Conservation (phyloP, 2,329 filamentous ascomycete species). For the Beauveria australis region DNA sequence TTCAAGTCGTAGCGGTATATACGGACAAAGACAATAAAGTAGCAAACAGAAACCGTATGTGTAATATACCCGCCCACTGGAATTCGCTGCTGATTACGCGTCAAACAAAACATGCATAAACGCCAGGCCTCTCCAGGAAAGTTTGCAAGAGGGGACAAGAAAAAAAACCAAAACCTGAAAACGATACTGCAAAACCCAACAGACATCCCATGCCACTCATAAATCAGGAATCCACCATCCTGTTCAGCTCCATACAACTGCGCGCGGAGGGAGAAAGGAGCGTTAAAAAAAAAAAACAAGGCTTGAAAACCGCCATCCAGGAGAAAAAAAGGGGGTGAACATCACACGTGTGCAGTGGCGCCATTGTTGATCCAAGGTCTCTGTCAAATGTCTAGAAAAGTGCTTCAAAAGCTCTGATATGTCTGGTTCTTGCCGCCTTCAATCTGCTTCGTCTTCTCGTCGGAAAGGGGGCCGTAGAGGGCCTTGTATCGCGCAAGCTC, state of each 20-base stretch:
- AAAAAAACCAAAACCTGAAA: background rate
- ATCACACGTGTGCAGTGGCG: background rate
- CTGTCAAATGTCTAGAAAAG: background rate
- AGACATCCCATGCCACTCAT: background rate
- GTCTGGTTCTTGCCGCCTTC: background rate
- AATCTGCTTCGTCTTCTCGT: constrained; percentile 4
- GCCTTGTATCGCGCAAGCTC: constrained; percentile 56
- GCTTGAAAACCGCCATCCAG: background rate
- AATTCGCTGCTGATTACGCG: background rate
- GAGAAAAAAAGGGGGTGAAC: background rate
- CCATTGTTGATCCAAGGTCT: background rate
- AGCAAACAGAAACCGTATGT: background rate
- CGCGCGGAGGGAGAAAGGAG: background rate
- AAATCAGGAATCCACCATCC: background rate
- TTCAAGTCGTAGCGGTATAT: background rate
- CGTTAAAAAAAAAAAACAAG: background rate
- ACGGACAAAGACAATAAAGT: background rate
- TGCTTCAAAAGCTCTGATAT: background rate
- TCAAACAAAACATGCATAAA: background rate
- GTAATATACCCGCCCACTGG: background rate
- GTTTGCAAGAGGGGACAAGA: too few species aligned
- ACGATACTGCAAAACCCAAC: background rate
- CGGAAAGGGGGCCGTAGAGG: constrained; percentile 37
- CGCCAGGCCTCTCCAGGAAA: background rate
- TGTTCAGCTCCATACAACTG: background rate